Evolutionary conservation across 768 basidiomycete genomes (phyloP).

Genomic region (Phlebiopsis flavidoalba): DNA sequence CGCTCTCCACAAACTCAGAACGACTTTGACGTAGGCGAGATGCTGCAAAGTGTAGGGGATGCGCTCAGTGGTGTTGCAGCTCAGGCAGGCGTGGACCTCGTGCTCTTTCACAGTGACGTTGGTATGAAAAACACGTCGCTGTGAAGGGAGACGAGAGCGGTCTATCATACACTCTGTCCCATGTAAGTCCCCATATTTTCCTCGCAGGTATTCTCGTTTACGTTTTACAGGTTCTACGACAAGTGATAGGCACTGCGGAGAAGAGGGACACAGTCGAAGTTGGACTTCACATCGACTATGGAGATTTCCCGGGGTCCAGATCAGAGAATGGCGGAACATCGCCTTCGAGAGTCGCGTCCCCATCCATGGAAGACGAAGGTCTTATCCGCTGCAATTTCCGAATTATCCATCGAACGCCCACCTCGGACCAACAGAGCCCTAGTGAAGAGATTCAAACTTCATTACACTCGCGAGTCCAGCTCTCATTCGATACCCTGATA

Average conservation of each 20-base stretch:
- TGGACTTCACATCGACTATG: conserved; percentile 57
- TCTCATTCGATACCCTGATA: conserved; percentile 45
- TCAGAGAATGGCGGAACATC: not conserved
- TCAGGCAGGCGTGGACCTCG: conserved; percentile 82
- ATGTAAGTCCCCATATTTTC: conserved; percentile 50
- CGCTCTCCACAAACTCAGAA: conserved; percentile 8
- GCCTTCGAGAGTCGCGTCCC: conserved; percentile 8
- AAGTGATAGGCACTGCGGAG: conserved; percentile 65
- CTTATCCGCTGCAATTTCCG: conserved; percentile 55
- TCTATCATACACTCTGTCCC: conserved; percentile 72
- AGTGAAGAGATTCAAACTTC: not conserved
- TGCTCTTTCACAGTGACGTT: conserved; percentile 86
- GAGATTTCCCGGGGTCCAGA: conserved; percentile 8
- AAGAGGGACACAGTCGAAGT: conserved; percentile 82
- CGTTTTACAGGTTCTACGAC: conserved; percentile 66
- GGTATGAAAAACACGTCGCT: conserved; percentile 81
- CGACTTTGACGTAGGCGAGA: conserved; percentile 90
- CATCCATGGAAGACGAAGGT: conserved; percentile 23
- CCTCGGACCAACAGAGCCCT: conserved; percentile 13
- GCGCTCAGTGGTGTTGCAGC: conserved; percentile 80
- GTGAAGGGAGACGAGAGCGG: conserved; percentile 85
- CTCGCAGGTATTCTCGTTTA: conserved; percentile 14
- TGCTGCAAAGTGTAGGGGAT: conserved; percentile 87
- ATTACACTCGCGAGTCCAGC: conserved; percentile 24
- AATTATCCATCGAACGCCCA: conserved; percentile 44